Evolutionary conservation across 2,329 filamentous ascomycete genomes (phyloP).

Genomic region (Xenosphaeropsis pyriputrescens): DNA sequence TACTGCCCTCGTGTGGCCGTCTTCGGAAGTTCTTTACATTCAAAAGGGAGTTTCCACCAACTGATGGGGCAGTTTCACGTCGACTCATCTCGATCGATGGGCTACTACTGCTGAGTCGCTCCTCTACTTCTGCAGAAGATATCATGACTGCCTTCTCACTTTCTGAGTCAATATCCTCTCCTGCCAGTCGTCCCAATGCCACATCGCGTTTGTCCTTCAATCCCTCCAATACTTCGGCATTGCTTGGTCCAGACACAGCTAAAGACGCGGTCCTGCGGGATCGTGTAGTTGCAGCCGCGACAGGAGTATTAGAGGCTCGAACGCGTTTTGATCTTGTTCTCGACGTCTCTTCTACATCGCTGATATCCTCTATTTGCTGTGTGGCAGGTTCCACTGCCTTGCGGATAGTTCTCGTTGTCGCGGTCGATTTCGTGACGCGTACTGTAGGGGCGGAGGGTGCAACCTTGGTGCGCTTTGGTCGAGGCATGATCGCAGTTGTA

Average conservation of each 20-base stretch:
- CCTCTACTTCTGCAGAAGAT: not conserved
- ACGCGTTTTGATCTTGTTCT: not conserved
- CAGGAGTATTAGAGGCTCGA: not conserved
- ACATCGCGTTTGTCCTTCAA: conserved; percentile 1
- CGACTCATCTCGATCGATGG: conserved; percentile 15
- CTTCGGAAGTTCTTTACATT: conserved; percentile 40
- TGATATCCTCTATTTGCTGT: conserved; percentile 17
- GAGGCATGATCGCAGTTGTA: conserved; percentile 12
- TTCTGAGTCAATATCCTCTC: conserved; percentile 1
- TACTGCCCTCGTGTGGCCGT: conserved; percentile 32
- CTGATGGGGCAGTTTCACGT: conserved; percentile 10
- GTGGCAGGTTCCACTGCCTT: not conserved
- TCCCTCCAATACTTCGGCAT: conserved; percentile 1
- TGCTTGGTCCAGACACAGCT: not conserved
- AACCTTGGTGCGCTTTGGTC: conserved; percentile 19
- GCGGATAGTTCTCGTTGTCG: conserved; percentile 2
- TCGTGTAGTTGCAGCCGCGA: not conserved
- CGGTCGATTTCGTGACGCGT: conserved; percentile 6
- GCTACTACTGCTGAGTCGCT: conserved; percentile 7
- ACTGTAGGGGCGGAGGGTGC: conserved; percentile 14
- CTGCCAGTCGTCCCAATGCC: conserved; percentile 2
- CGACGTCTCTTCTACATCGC: conserved; percentile 11
- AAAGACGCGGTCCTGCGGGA: not conserved
- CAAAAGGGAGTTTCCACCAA: conserved; percentile 20
- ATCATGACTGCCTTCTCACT: not conserved